Percentiles rank a stretch among this genome's conserved stretches.
Evolutionary conservation across 768 basidiomycete genomes (phyloP).

Genomic region (Tylopilus felleus): DNA sequence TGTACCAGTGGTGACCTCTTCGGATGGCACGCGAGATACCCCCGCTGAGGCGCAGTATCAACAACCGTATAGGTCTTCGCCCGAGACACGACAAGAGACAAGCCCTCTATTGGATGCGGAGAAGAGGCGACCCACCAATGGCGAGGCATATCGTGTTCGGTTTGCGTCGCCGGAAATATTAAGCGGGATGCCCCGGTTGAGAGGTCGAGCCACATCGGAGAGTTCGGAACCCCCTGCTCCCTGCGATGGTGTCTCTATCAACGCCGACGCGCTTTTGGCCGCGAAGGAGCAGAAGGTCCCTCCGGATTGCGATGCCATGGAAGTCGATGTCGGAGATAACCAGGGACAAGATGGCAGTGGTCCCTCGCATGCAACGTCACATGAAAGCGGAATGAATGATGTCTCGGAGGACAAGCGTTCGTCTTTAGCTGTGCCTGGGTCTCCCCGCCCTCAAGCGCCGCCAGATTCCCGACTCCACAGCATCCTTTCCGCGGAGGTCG

Average conservation of each 20-base stretch:
- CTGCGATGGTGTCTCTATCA: neutral
- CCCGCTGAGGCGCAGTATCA: constrained; percentile 23
- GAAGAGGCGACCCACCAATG: constrained; percentile 8
- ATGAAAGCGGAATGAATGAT: neutral
- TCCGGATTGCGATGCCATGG: constrained; percentile 19
- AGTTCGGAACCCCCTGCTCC: neutral
- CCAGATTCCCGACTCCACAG: neutral
- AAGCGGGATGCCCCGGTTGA: constrained; percentile 11
- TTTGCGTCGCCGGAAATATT: constrained; percentile 33
- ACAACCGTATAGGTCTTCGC: constrained; percentile 14
- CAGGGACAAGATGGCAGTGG: neutral
- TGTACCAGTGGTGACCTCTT: constrained; percentile 4
- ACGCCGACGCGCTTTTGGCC: neutral
- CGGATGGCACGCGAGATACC: constrained; percentile 21
- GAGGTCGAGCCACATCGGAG: neutral
- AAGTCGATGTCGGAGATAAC: constrained; percentile 15
- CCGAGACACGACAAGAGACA: constrained; percentile 7
- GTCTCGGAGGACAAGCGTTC: neutral
- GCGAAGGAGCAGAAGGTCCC: neutral
- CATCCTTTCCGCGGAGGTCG: neutral
- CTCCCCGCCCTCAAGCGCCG: neutral
- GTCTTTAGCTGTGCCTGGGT: neutral
- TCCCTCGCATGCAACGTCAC: neutral
- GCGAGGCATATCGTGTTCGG: constrained; percentile 24
- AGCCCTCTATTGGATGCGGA: constrained; percentile 5